Percentiles rank a stretch among this genome's conserved stretches.
phyloP scores from a whole-genome alignment of 1,284 basidiomycete genomes.

The Ceratobasidium papillatum region DNA sequence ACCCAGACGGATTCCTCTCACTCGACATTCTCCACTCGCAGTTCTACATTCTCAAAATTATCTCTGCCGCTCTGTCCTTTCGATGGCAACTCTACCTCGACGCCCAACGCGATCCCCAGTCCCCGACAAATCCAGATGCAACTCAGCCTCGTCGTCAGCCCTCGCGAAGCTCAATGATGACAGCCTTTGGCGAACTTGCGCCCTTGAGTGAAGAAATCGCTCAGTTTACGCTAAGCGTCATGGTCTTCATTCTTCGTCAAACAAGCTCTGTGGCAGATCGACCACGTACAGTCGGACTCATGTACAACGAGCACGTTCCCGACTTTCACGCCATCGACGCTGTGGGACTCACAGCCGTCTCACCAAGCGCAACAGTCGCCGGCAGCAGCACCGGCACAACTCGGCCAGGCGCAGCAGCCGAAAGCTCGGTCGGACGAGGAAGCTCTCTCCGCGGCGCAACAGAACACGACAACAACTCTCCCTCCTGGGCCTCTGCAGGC shows the following conservation, averaged over 20 bases:
- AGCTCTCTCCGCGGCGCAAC: conserved; percentile 36
- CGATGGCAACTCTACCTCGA: conserved; percentile 64
- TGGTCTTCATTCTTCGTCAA: conserved; percentile 83
- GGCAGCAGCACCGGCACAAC: conserved; percentile 27
- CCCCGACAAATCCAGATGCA: neutral
- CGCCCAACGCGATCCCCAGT: conserved; percentile 30
- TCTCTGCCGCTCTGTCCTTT: conserved; percentile 79
- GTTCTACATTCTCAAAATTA: conserved; percentile 85
- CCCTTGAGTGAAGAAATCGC: conserved; percentile 87
- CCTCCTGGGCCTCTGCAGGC: conserved; percentile 21
- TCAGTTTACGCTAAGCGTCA: conserved; percentile 83
- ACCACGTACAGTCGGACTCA: conserved; percentile 68
- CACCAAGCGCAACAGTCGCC: conserved; percentile 38
- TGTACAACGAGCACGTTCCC: conserved; percentile 71
- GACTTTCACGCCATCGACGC: conserved; percentile 71
- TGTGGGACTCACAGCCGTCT: conserved; percentile 45
- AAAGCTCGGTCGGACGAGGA: conserved; percentile 19
- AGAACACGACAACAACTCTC: neutral
- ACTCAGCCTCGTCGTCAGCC: conserved; percentile 46
- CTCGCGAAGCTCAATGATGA: conserved; percentile 41
- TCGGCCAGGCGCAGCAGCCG: conserved; percentile 46
- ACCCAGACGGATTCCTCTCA: conserved; percentile 61
- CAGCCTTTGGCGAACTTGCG: conserved; percentile 68
- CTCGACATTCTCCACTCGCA: conserved; percentile 88
- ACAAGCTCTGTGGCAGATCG: conserved; percentile 67